Base-by-base conservation (phyloP, 179 eudicot genomes). In the Heliamphora pulchella region DNA sequence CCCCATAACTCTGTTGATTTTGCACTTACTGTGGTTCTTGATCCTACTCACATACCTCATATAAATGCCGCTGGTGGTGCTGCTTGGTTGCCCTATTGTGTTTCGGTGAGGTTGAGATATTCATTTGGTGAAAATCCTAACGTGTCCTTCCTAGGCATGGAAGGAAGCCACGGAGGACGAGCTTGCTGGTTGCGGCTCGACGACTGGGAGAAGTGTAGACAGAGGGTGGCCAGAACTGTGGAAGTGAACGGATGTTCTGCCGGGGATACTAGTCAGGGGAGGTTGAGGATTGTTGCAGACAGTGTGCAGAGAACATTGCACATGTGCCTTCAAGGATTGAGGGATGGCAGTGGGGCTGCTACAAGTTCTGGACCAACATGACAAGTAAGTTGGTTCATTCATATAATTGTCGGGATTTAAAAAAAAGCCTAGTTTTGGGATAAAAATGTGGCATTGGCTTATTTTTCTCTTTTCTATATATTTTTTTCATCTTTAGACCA, bases 81-180 rank as follows among this genome's bases (percentile, higher is more conserved):
- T 72, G 97, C 98, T 78, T 94, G 99, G 98, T 86, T 96, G 82
- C 99, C 99, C 1, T 94, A 94, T 78, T 96, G 99, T 72, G 97
- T 90, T 70, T 92, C 98, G 0, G 94, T 96, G 73, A 89, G 96
- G 86, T 85, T 96, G 80, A 88, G 91, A 84, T 96, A 94, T 81
- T 86, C 85, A 11, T 96, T 94, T 79, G 91, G 93, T 50, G 98
- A 96, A 66, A 94, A 82, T 58, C 88, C 89, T 1, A 83, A 66
- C 51, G 92, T 96, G 14, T 66, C 89, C 50, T 94, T 94, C 82
- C 80, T 96, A 51, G 92, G 93, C 43, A 94, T 94, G 99, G 98
- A 96, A 83, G 98, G 99, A 70, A 96, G 99, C 91, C 99, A 96
- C 75, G 99, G 99, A 22, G 98, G 98, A 7, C 90, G 93, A 20